Evolutionary conservation across 202 grass and related monocot species (phyloP), one percentile per base, ranked within the genome.

Genomic region (Carex arenaria): DNA sequence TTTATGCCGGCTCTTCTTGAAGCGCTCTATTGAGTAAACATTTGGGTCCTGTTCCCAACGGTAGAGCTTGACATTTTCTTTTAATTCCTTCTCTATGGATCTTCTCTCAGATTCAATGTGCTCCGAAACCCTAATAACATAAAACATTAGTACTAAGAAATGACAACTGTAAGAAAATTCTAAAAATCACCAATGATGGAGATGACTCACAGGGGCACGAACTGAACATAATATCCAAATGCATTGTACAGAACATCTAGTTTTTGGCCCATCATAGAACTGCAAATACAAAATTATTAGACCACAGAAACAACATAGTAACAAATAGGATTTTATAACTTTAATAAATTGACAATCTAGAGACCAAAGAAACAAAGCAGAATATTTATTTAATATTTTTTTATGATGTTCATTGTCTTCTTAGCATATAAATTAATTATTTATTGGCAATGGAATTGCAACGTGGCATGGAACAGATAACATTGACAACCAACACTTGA

Each of bases 151-250:
- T 63, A 22, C 18, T 63, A 43, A 14, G 30, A 42, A 80, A 62
- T 62, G 36, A 79, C 53, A 87, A 79, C 68, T 64, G 38, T 64
- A 89, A 23, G 5, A 86, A 79, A 91, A 56, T 80, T 64, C 62
- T 14, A 78, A 57, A 49, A 79, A 67, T 30, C 66, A 47, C 10
- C 67, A 72, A 72, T 40, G 49, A 71, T 7, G 17, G 20, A 19
- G 56, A 45, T 71, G 63, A 83, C 94, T 94, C 89, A 97, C 94
- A 89, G 68, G 57, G 88, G 83, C 73, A 91, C 78, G 68, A 97
- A 93, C 28, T 97, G 94, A 68, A 94, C 86, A 54, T 97, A 97
- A 66, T 97, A 97, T 61, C 94, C 94, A 91, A 97, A 97, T 17
- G 91, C 69, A 82, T 94, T 97, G 72, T 97, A 97, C 57, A 97